Conservation (phyloP, 2,329 filamentous ascomycete species). For the Ophiostoma populinum region DNA sequence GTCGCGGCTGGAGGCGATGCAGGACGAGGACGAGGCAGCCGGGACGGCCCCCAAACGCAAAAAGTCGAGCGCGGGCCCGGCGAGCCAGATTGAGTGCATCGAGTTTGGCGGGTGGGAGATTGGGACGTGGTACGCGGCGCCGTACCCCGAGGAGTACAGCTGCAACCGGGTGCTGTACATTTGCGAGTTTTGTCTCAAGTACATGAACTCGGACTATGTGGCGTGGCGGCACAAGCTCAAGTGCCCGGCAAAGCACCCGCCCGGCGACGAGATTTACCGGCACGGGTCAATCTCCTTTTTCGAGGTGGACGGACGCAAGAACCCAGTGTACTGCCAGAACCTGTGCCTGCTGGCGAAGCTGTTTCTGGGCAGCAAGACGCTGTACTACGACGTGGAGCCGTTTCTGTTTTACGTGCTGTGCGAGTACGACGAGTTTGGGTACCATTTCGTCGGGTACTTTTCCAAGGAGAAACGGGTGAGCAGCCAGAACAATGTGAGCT, state of each 20-base stretch:
- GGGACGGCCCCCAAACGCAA: slow-evolving; percentile 19
- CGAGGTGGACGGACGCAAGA: slow-evolving; percentile 91
- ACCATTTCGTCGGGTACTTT: slow-evolving; percentile 98
- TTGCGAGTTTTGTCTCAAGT: slow-evolving; percentile 97
- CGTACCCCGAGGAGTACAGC: slow-evolving; percentile 96
- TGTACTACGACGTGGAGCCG: slow-evolving; percentile 95
- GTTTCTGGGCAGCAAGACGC: slow-evolving; percentile 94
- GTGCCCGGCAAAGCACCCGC: slow-evolving; percentile 89
- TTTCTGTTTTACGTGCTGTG: slow-evolving; percentile 97
- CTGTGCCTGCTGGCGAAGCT: slow-evolving; percentile 89
- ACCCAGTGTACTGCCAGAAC: slow-evolving; percentile 97
- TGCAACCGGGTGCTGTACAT: slow-evolving; percentile 95
- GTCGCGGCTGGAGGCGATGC: slow-evolving; percentile 38
- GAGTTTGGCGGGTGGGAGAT: slow-evolving; percentile 97
- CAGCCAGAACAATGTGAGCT: slow-evolving; percentile 93
- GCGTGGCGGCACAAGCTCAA: slow-evolving; percentile 96
- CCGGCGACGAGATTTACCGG: slow-evolving; percentile 93
- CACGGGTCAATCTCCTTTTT: slow-evolving; percentile 86
- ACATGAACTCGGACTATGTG: slow-evolving; percentile 98
- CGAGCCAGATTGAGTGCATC: slow-evolving; percentile 96
- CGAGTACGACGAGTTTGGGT: slow-evolving; percentile 78
- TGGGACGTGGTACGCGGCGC: slow-evolving; percentile 96
- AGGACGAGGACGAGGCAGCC: slow-evolving; percentile 43
- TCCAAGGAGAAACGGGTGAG: slow-evolving; percentile 94
- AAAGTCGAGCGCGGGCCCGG: slow-evolving; percentile 63